Conservation (phyloP, 192 early-diverging fungal genomes). For the Mortierella hygrophila region DNA sequence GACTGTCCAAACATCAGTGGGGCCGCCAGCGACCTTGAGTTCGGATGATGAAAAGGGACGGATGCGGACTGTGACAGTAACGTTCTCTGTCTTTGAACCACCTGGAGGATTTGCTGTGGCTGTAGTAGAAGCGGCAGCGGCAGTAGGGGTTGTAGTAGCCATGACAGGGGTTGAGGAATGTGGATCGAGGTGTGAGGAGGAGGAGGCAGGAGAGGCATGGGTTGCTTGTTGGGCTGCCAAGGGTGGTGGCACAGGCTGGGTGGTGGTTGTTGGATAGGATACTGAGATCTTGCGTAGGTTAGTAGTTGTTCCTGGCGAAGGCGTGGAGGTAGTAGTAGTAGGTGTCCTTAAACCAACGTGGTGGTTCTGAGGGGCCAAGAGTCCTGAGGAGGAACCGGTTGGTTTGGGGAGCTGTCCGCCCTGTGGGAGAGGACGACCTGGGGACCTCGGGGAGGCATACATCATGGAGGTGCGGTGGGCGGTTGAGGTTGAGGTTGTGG, state of each 20-base stretch:
- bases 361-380: background rate
- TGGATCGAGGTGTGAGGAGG: background rate
- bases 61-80: conserved; percentile 81
- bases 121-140: background rate
- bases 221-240: background rate
- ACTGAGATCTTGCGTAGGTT: conserved; percentile 17
- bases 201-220: background rate
- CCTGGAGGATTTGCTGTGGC: background rate
- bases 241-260: conserved; percentile 22
- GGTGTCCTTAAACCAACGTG: background rate
- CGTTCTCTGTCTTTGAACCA: conserved; percentile 55
- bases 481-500: conserved; percentile 9
- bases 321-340: background rate
- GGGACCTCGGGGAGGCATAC: conserved; percentile 11
- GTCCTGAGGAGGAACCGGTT: background rate
- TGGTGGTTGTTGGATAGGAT: background rate
- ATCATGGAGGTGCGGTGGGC: conserved; percentile 32
- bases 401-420: conserved; percentile 19
- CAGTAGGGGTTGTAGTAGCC: background rate
- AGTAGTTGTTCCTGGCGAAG: background rate
- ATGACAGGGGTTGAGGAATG: conserved; percentile 2
- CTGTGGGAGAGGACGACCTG: conserved; percentile 4
- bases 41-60: conserved; percentile 77
- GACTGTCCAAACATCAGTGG: conserved; percentile 60
- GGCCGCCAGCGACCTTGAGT: conserved; percentile 56